Percentiles rank a stretch among this genome's conserved stretches.
Conservation (phyloP, 345 rosid genomes). For the Acer yangbiense region DNA sequence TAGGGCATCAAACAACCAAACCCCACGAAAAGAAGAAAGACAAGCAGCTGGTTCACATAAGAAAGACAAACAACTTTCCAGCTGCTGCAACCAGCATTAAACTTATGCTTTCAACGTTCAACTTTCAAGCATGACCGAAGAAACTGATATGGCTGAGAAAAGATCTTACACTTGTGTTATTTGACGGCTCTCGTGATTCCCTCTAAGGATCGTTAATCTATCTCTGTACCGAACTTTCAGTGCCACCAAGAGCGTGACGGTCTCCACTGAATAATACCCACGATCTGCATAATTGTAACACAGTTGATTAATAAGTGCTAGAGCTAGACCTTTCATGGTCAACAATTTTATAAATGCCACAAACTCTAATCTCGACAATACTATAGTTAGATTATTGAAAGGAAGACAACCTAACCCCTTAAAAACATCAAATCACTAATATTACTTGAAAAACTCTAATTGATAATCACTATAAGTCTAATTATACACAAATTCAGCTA, state of each 20-base stretch:
- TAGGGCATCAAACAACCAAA: background rate
- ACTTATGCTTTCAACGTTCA: too few species aligned
- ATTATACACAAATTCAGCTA: background rate
- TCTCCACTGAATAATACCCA: constrained; percentile 98
- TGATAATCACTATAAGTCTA: background rate
- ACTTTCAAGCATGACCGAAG: background rate
- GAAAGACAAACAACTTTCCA: background rate
- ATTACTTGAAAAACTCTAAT: background rate
- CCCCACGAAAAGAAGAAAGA: background rate
- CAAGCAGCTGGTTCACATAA: background rate
- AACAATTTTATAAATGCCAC: background rate
- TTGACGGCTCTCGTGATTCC: constrained; percentile 99
- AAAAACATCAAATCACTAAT: background rate
- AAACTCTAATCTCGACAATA: background rate
- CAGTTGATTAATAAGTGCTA: constrained; percentile 16
- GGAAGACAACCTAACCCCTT: background rate
- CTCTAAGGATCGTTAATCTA: constrained; percentile 92
- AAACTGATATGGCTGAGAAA: constrained; percentile 7
- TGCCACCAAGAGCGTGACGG: constrained; percentile 94
- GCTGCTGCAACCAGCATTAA: background rate
- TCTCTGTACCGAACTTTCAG: constrained; percentile 96
- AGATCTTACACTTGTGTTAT: constrained; percentile 98
- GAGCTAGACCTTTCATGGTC: background rate
- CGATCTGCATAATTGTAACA: constrained; percentile 70
- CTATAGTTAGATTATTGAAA: background rate